phyloP scores from a whole-genome alignment of 2,329 filamentous ascomycete genomes.

The Orbilia brochopaga region DNA sequence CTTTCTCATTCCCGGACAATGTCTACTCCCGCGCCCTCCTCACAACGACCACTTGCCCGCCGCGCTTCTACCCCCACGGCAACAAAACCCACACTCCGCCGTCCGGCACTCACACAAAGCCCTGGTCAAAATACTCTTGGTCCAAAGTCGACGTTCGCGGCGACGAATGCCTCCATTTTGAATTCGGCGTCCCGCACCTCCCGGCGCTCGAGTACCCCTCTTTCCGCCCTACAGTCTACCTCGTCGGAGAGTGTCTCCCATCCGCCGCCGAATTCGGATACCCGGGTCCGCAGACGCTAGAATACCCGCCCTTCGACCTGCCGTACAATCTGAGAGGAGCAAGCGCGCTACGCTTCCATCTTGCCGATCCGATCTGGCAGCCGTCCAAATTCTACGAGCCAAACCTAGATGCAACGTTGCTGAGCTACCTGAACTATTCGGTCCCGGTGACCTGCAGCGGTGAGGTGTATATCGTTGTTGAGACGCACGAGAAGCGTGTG shows the following conservation, averaged over 20 bases:
- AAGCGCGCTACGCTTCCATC: slow-evolving; percentile 18
- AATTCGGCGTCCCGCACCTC: slow-evolving; percentile 38
- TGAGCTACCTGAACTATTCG: slow-evolving; percentile 34
- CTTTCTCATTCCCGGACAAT: slow-evolving; percentile 34
- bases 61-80: slow-evolving; percentile 4
- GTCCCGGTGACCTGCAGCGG: slow-evolving; percentile 21
- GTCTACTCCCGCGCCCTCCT: slow-evolving; percentile 37
- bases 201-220: slow-evolving; percentile 26
- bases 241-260: slow-evolving; percentile 26
- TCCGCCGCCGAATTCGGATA: slow-evolving; percentile 14
- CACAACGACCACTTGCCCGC: slow-evolving; percentile 43
- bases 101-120: background rate
- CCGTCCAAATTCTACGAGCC: slow-evolving; percentile 17
- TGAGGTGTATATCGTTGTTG: slow-evolving; percentile 41
- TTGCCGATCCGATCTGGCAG: slow-evolving; percentile 19
- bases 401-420: slow-evolving; percentile 18
- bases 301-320: slow-evolving; percentile 23
- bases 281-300: slow-evolving; percentile 13
- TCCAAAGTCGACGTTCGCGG: slow-evolving; percentile 33
- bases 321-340: background rate
- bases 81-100: slow-evolving; percentile 7
- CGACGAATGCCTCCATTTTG: slow-evolving; percentile 22
- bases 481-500: slow-evolving; percentile 32
- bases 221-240: slow-evolving; percentile 28
- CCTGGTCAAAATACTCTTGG: slow-evolving; percentile 40